Percentiles rank a stretch among this genome's conserved stretches.
Evolutionary conservation across 257 asterid species (phyloP).

Genomic region (Haberlea rhodopensis): DNA sequence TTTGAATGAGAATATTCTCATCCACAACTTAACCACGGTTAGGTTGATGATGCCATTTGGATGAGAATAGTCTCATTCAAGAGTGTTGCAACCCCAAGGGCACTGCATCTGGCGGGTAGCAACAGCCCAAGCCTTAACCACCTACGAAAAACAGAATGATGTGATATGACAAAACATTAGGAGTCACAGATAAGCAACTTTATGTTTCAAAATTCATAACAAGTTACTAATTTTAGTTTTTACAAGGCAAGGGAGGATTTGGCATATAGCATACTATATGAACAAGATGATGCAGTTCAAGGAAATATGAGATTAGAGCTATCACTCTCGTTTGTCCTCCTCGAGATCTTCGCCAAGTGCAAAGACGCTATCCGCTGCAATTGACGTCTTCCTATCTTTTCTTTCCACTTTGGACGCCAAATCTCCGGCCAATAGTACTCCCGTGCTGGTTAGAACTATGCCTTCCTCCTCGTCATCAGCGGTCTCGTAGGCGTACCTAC

Average conservation of each 20-base stretch:
- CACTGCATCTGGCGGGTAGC: too few relatives aligned
- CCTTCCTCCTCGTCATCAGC: constrained; percentile 93
- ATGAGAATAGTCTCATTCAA: too few relatives aligned
- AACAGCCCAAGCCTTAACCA: too few relatives aligned
- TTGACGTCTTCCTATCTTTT: constrained; percentile 48
- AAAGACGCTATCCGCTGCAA: constrained; percentile 66
- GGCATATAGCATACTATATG: constrained; percentile 15
- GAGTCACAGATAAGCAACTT: not conserved
- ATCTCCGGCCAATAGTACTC: constrained; percentile 68
- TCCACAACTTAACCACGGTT: too few relatives aligned
- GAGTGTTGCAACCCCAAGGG: too few relatives aligned
- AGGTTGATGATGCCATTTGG: too few relatives aligned
- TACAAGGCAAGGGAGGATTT: constrained; percentile 21
- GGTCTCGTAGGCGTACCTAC: constrained; percentile 86
- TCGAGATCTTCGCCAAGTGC: constrained; percentile 52
- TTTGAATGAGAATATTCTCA: too few relatives aligned
- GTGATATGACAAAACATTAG: not conserved
- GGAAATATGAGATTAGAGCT: not conserved
- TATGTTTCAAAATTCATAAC: constrained; percentile 20
- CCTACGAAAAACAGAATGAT: too few relatives aligned
- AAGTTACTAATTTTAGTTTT: constrained; percentile 23
- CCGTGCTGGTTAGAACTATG: constrained; percentile 61
- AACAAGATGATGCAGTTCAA: constrained; percentile 22
- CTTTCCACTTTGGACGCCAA: constrained; percentile 51
- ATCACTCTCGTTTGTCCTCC: constrained; percentile 61